Conservation (phyloP, 495 filamentous ascomycete genomes). For the Talaromyces wortmannii region DNA sequence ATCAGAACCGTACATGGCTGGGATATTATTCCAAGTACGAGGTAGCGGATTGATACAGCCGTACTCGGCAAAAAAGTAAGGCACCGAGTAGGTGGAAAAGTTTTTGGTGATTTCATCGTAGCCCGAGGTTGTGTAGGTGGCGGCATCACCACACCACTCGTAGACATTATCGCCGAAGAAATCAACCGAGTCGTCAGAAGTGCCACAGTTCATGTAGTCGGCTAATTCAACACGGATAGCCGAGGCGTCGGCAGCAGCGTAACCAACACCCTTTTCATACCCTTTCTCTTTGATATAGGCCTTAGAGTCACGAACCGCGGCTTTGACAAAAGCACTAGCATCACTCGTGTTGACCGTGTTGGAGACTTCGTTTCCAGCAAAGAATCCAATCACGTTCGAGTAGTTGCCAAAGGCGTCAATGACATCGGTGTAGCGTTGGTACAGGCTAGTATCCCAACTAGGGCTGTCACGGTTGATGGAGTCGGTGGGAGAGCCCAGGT, state of each 20-base stretch:
- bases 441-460: constrained; percentile 68
- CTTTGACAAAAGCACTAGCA: constrained; percentile 91
- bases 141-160: constrained; percentile 86
- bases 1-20: constrained; percentile 65
- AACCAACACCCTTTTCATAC: constrained; percentile 80
- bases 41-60: constrained; percentile 78
- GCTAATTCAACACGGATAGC: constrained; percentile 72
- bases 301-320: constrained; percentile 92
- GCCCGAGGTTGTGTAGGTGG: constrained; percentile 59
- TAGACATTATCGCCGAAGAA: constrained; percentile 99
- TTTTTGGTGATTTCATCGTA: constrained; percentile 74
- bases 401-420: constrained; percentile 75
- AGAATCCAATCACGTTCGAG: constrained; percentile 89
- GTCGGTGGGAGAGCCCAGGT: constrained; percentile 68
- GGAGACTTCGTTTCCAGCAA: constrained; percentile 94
- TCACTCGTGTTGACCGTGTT: constrained; percentile 76
- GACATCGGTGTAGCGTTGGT: constrained; percentile 72
- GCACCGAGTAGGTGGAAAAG: constrained; percentile 81
- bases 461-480: constrained; percentile 83
- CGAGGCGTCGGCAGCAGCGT: constrained; percentile 87
- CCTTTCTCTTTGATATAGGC: constrained; percentile 74
- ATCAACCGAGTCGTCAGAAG: constrained; percentile 60
- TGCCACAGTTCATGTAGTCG: constrained; percentile 88
- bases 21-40: constrained; percentile 82
- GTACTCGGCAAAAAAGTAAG: constrained; percentile 97